Percentiles rank a stretch among this genome's conserved stretches.
phyloP scores from a whole-genome alignment of 257 asterid species.

The Eucommia ulmoides region DNA sequence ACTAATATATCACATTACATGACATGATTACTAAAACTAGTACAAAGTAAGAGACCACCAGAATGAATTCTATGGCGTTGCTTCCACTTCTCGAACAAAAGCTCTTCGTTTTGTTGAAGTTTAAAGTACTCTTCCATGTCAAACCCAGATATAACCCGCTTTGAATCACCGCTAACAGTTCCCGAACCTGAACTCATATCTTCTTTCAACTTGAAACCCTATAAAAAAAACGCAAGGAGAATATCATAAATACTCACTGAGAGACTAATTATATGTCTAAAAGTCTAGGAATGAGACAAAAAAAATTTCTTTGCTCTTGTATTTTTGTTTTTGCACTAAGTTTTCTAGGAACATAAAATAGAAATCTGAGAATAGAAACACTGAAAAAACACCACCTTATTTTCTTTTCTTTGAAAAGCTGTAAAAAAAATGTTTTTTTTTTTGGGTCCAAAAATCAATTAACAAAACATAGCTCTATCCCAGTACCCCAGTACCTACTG shows the following conservation, averaged over 20 bases:
- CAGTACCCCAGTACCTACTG: no score
- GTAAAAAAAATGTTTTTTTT: no score
- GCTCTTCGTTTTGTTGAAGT: conserved; percentile 31
- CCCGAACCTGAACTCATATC: conserved; percentile 10
- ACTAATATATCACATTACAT: not conserved
- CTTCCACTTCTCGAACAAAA: conserved; percentile 51
- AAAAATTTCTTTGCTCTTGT: not conserved
- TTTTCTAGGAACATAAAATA: no score
- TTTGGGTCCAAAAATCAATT: no score
- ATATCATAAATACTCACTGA: not conserved
- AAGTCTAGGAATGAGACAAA: not conserved
- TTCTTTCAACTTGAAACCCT: conserved; percentile 7
- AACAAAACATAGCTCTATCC: no score
- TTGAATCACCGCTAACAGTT: conserved; percentile 9
- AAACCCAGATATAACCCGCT: conserved; percentile 17
- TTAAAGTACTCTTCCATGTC: conserved; percentile 51
- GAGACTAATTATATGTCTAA: not conserved
- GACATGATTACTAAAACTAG: conserved; percentile 19
- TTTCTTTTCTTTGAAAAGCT: no score
- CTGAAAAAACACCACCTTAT: no score
- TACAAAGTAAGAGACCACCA: conserved; percentile 62
- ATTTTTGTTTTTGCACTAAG: not conserved
- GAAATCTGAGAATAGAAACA: no score
- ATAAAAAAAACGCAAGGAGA: conserved; percentile 17
- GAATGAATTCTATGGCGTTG: conserved; percentile 44